A percentile compares a stretch with the other conserved stretches of the same genome.
Conservation (phyloP, 192 early-diverging fungal species). For the Podila epicladia region DNA sequence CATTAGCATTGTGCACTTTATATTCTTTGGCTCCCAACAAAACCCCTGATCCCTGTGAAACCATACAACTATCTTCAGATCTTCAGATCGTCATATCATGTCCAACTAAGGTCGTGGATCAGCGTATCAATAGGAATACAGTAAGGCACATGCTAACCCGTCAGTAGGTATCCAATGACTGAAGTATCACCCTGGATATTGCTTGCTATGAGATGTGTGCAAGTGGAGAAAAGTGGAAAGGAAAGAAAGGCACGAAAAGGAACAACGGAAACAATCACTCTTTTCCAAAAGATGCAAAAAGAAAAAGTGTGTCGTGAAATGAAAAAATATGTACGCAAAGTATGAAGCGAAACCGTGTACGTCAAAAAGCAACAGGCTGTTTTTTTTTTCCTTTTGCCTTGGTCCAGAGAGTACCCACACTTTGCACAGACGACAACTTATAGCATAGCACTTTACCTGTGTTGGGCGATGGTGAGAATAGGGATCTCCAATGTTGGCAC, state of each 20-base stretch:
- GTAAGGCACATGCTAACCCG: too few relatives aligned
- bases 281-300: neutral
- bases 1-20: too few relatives aligned
- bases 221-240: neutral
- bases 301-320: neutral
- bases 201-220: neutral
- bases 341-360: neutral
- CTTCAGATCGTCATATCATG: too few relatives aligned
- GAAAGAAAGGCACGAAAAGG: neutral
- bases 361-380: neutral
- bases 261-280: neutral
- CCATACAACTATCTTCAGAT: too few relatives aligned
- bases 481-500: slow-evolving; percentile 25
- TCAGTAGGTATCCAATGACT: too few relatives aligned
- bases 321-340: neutral
- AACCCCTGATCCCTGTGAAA: too few relatives aligned
- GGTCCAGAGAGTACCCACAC: neutral
- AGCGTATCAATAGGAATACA: too few relatives aligned
- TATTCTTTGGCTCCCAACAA: too few relatives aligned
- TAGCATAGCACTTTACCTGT: slow-evolving; percentile 17
- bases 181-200: neutral
- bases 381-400: neutral
- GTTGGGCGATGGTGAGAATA: slow-evolving; percentile 16
- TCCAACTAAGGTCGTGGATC: too few relatives aligned
- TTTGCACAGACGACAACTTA: neutral